phyloP scores from a whole-genome alignment of 2,329 filamentous ascomycete genomes.

The Furcasterigmium furcatum region DNA sequence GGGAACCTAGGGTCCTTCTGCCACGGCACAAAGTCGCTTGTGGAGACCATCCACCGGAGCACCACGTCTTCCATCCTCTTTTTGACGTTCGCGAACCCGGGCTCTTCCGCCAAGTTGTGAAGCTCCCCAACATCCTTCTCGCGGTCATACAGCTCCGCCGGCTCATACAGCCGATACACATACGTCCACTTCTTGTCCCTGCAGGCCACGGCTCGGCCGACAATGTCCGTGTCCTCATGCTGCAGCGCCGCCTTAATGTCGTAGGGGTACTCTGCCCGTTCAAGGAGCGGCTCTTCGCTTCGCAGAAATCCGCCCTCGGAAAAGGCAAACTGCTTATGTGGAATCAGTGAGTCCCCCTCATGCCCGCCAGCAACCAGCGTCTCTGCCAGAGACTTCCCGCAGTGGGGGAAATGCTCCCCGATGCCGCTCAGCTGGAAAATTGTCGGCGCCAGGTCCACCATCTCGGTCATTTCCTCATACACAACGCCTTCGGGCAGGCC shows the following conservation, averaged over 20 bases:
- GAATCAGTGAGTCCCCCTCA: too few species aligned
- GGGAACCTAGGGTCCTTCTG: slow-evolving; percentile 28
- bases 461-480: slow-evolving; percentile 32
- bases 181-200: slow-evolving; percentile 34
- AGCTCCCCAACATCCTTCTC: slow-evolving; percentile 30
- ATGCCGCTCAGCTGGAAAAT: slow-evolving; percentile 34
- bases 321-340: slow-evolving; percentile 36
- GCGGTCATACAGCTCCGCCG: slow-evolving; percentile 37
- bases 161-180: slow-evolving; percentile 42
- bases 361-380: slow-evolving; percentile 1
- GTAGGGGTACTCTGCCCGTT: slow-evolving; percentile 39
- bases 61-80: slow-evolving; percentile 24
- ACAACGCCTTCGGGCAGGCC: slow-evolving; percentile 30
- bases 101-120: slow-evolving; percentile 30
- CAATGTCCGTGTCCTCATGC: slow-evolving; percentile 37
- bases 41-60: slow-evolving; percentile 32
- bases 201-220: slow-evolving; percentile 37
- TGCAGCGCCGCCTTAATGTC: slow-evolving; percentile 42
- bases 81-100: slow-evolving; percentile 15
- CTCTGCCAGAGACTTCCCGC: slow-evolving; percentile 10
- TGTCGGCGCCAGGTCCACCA: slow-evolving; percentile 43
- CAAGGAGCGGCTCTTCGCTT: slow-evolving; percentile 39
- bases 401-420: slow-evolving; percentile 32
- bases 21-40: slow-evolving; percentile 31
- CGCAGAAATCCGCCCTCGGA: slow-evolving; percentile 41